A percentile compares a stretch with the other conserved stretches of the same genome.
Evolutionary conservation across 768 basidiomycete genomes (phyloP).

Genomic region (Tricholoma matsutake): DNA sequence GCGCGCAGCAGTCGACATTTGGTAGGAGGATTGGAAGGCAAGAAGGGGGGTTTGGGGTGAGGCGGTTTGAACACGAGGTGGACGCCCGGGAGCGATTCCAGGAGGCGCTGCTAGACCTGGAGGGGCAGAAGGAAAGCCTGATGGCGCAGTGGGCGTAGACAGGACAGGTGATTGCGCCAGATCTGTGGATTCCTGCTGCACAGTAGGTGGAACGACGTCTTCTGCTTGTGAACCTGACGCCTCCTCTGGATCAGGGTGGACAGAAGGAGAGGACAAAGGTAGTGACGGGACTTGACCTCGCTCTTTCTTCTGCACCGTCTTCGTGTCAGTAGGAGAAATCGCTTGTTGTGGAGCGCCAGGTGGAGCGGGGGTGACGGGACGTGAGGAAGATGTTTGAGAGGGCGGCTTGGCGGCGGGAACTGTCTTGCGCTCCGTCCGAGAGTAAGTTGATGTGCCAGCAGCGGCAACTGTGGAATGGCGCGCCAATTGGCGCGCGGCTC

Average conservation of each 20-base stretch:
- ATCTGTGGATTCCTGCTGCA: conserved; percentile 30
- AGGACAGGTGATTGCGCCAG: conserved; percentile 28
- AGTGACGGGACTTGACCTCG: conserved; percentile 17
- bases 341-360: conserved; percentile 37
- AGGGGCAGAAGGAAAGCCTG: conserved; percentile 41
- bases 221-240: conserved; percentile 46
- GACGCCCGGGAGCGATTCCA: conserved; percentile 56
- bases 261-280: conserved; percentile 42
- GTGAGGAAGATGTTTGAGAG: conserved; percentile 55
- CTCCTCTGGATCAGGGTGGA: conserved; percentile 47
- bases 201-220: conserved; percentile 27
- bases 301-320: conserved; percentile 41
- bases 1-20: conserved; percentile 83
- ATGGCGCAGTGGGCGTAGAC: conserved; percentile 35
- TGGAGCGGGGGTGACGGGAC: conserved; percentile 54
- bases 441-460: conserved; percentile 26
- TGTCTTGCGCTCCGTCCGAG: conserved; percentile 44
- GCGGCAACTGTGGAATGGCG: conserved; percentile 32
- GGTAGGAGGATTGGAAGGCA: conserved; percentile 66
- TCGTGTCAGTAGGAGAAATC: conserved; percentile 40
- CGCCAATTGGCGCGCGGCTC: conserved; percentile 43
- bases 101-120: conserved; percentile 58
- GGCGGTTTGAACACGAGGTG: conserved; percentile 45
- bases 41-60: conserved; percentile 50
- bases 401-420: conserved; percentile 36